phyloP scores from a whole-genome alignment of 2,329 filamentous ascomycete species.

The Graphium sp. region DNA sequence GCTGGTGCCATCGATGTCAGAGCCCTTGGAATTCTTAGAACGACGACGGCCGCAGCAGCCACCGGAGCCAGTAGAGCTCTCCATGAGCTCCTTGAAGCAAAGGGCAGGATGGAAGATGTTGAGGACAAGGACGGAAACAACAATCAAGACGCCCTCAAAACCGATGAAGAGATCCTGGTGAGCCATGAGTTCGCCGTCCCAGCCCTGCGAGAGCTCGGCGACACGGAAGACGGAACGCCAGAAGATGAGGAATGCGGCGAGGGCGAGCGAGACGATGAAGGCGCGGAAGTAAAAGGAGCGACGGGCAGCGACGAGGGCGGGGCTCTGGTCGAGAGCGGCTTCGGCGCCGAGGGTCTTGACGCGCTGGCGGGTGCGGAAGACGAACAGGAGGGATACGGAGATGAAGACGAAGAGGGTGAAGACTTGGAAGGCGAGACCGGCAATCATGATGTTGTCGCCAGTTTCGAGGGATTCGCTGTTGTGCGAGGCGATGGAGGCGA shows the following conservation, averaged over 20 bases:
- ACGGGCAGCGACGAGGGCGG: slow-evolving; percentile 17
- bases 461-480: slow-evolving; percentile 29
- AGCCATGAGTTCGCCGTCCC: slow-evolving; percentile 38
- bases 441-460: slow-evolving; percentile 46
- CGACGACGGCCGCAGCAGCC: too few relatives aligned
- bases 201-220: slow-evolving; percentile 48
- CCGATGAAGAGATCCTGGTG: slow-evolving; percentile 37
- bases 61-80: too few relatives aligned
- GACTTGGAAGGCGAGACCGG: slow-evolving; percentile 45
- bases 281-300: slow-evolving; percentile 26
- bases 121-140: slow-evolving; percentile 24
- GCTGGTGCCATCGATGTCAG: too few relatives aligned
- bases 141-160: slow-evolving; percentile 37
- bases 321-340: slow-evolving; percentile 19
- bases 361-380: slow-evolving; percentile 19
- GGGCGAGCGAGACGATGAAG: slow-evolving; percentile 34
- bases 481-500: slow-evolving; percentile 19
- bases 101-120: slow-evolving; percentile 25
- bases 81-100: slow-evolving; percentile 13
- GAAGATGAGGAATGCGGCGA: slow-evolving; percentile 47
- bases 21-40: too few relatives aligned
- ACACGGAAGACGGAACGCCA: slow-evolving; percentile 49
- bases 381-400: too few relatives aligned
- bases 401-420: slow-evolving; percentile 35
- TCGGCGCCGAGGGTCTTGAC: slow-evolving; percentile 14